Base-by-base conservation (phyloP, 2,329 filamentous ascomycete genomes). In the Daldinia eschscholtzii region DNA sequence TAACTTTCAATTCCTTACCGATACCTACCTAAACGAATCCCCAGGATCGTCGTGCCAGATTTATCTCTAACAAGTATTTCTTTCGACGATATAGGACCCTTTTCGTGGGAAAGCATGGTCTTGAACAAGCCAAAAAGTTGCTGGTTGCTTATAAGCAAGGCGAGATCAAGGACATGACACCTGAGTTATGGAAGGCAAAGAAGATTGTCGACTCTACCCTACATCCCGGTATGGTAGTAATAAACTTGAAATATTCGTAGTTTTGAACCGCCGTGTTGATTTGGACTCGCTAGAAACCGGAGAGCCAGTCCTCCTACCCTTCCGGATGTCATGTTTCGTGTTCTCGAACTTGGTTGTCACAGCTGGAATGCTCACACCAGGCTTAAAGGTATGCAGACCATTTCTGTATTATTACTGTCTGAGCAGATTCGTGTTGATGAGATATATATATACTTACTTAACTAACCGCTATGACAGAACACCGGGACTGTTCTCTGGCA, bases 261-360 rank as follows among this genome's bases (percentile, higher is more conserved):
- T 26, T 48, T 67, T 30, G 44, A 42, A 50, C 44, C 26, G 20
- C 48, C 28, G 58, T 67, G 64, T 68, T 74, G 72, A 72, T 61
- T 6, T 9, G 28, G 42, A 53, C 20, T 57, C 37, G 44, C 30
- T 70, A 97, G 96, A 99, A 81, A 98, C 94, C 18, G 96, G 96
- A 73, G 86, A 94, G 79, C 91, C 95, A 55, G 94, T 99, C 70
- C 89, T 98, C 75, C 87, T 99, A 18, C 96, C 96, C 20, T 98
- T 98, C 80, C 93, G 96, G 79, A 99, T 99, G 96, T 98, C 95
- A 58, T 92, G 88, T 82, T 99, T 96, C 79, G 94, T 97, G 61
- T 82, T 98, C 62, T 94, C 94, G 72, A 99, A 99, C 81, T 83
- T 99, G 79, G 86, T 98, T 65, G 95, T 98, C 68, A 99, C 96